These are phyloP conservation scores for Zymoseptoria brevis DNA, from an alignment of 2,329 filamentous ascomycete species.

Conservation along the genomic window DNA sequence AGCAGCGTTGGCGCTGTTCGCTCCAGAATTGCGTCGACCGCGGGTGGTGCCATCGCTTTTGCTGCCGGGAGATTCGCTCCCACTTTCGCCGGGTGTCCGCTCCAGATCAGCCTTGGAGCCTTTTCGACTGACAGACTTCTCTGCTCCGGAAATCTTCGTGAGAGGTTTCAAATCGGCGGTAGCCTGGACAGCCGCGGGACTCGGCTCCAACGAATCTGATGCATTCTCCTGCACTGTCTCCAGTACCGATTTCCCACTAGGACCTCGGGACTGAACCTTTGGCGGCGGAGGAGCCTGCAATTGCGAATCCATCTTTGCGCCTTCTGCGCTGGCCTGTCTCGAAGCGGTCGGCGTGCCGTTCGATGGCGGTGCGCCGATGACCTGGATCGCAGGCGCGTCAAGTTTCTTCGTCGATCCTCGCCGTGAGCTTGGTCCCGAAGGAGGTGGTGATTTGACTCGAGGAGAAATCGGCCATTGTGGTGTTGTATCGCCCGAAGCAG, in stretches of 20 bases:
- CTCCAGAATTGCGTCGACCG: slow-evolving; percentile 27
- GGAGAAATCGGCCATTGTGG: slow-evolving; percentile 72
- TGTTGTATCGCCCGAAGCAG: slow-evolving; percentile 39
- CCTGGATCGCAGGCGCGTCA: slow-evolving; percentile 36
- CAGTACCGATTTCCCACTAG: slow-evolving; percentile 48
- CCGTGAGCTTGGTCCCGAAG: slow-evolving; percentile 40
- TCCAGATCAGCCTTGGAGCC: slow-evolving; percentile 15
- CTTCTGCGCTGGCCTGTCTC: slow-evolving; percentile 17
- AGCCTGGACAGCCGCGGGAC: slow-evolving; percentile 44
- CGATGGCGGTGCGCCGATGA: slow-evolving; percentile 39
- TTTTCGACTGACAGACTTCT: slow-evolving; percentile 34
- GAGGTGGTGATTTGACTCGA: slow-evolving; percentile 65
- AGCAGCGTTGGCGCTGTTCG: slow-evolving; percentile 4
- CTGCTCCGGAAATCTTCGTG: slow-evolving; percentile 19
- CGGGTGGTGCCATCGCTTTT: slow-evolving; percentile 38
- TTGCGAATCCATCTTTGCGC: slow-evolving; percentile 33
- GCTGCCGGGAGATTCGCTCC: slow-evolving; percentile 57
- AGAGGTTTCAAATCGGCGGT: slow-evolving; percentile 26
- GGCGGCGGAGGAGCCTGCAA: slow-evolving; percentile 26
- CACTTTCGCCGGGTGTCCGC: slow-evolving; percentile 44
- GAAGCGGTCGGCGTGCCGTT: slow-evolving; percentile 22
- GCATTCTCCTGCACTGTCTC: slow-evolving; percentile 67
- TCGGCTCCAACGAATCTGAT: slow-evolving; percentile 53
- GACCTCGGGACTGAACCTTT: slow-evolving; percentile 34
- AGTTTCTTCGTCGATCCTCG: slow-evolving; percentile 36